A percentile compares a stretch with the other conserved stretches of the same genome.
phyloP scores from a whole-genome alignment of 1,284 basidiomycete genomes.

The Earliella scabrosa region DNA sequence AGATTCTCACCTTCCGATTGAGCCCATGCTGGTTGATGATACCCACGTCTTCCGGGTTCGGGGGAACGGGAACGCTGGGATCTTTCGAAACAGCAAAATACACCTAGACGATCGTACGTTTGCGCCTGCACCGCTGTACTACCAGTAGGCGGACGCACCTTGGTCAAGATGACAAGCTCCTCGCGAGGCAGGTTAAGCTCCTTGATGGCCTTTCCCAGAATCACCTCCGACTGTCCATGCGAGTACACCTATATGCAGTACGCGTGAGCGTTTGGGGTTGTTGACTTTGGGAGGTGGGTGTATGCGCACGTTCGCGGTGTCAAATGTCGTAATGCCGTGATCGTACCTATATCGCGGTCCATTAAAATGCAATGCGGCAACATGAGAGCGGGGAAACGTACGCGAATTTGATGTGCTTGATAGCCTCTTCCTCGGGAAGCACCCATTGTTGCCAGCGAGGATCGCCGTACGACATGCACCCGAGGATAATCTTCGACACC shows the following conservation, averaged over 20 bases:
- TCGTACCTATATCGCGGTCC: constrained; percentile 28
- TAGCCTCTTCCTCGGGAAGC: constrained; percentile 44
- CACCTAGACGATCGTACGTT: too few species aligned
- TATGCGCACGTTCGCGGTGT: not conserved
- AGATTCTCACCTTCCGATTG: constrained; percentile 27
- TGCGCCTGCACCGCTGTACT: too few species aligned
- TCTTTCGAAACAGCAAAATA: too few species aligned
- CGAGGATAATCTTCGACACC: constrained; percentile 47
- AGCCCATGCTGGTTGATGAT: constrained; percentile 30
- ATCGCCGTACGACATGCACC: constrained; percentile 48
- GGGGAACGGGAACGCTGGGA: too few species aligned
- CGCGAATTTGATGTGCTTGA: constrained; percentile 43
- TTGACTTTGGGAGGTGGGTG: not conserved
- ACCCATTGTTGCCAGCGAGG: constrained; percentile 36
- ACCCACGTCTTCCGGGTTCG: constrained; percentile 16
- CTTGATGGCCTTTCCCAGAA: constrained; percentile 83
- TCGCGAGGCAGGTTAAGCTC: constrained; percentile 73
- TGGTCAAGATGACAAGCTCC: constrained; percentile 80
- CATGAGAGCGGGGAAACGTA: constrained; percentile 13
- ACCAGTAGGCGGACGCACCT: constrained; percentile 45
- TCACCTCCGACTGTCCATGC: constrained; percentile 71
- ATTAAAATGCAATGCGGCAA: constrained; percentile 26
- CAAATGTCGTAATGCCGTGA: constrained; percentile 45
- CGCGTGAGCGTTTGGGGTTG: not conserved
- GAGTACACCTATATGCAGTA: constrained; percentile 30